Percentiles rank a stretch among this genome's conserved stretches.
Evolutionary conservation across 805 yeast genomes (phyloP).

Genomic region (Kluyveromyces siamensis): DNA sequence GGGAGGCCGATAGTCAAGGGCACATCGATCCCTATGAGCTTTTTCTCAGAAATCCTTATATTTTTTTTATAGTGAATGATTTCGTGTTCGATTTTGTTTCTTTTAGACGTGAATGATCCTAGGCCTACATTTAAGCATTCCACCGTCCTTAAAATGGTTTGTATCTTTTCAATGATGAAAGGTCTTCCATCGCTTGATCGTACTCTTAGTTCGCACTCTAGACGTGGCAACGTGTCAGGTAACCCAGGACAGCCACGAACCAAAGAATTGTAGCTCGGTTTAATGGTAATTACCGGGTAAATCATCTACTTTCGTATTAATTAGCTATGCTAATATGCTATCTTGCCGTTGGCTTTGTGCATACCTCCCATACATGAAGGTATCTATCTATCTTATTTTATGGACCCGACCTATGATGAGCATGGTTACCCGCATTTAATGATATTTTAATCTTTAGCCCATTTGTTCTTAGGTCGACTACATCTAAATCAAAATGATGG

Average conservation of each 20-base stretch:
- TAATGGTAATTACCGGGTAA: conserved; percentile 31
- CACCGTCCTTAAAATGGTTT: conserved; percentile 39
- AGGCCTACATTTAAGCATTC: conserved; percentile 36
- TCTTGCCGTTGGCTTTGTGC: background rate
- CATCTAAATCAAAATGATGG: too few relatives aligned
- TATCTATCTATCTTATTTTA: too few relatives aligned
- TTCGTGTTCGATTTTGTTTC: conserved; percentile 17
- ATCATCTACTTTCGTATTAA: conserved; percentile 10
- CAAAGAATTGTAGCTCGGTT: conserved; percentile 43
- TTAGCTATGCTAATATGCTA: background rate
- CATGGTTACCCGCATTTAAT: too few relatives aligned
- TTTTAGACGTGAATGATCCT: conserved; percentile 13
- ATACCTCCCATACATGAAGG: too few relatives aligned
- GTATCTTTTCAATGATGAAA: conserved; percentile 39
- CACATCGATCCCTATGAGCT: conserved; percentile 45
- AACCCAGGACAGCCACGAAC: conserved; percentile 66
- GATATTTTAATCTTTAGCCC: too few relatives aligned
- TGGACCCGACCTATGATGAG: too few relatives aligned
- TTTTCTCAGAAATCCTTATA: conserved; percentile 32
- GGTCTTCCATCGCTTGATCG: conserved; percentile 42
- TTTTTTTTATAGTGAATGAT: conserved; percentile 26
- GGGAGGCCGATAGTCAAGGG: conserved; percentile 52
- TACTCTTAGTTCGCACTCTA: conserved; percentile 47
- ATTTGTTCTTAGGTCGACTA: too few relatives aligned
- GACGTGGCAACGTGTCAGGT: conserved; percentile 50